Evolutionary conservation across 2,329 filamentous ascomycete species (phyloP).

Genomic region (Penicillium sclerotigenum): DNA sequence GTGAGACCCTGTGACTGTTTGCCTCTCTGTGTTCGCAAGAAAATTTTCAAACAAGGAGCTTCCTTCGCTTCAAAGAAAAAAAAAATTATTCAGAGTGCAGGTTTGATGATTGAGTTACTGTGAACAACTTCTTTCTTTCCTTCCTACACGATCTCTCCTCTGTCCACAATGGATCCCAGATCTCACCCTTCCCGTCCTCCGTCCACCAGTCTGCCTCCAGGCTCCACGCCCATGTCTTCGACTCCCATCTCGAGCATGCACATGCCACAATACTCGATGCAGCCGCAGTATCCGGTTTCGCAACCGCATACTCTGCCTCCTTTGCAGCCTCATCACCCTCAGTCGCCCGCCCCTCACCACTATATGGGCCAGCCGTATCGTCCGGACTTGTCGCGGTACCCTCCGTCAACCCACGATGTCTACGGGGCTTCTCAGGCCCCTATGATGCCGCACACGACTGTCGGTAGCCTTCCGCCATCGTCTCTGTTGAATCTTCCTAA

Average conservation of each 20-base stretch:
- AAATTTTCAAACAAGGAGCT: conserved; percentile 24
- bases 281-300: conserved; percentile 44
- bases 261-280: conserved; percentile 48
- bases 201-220: conserved; percentile 46
- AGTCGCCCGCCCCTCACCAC: conserved; percentile 42
- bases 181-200: conserved; percentile 44
- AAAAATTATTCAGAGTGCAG: conserved; percentile 13
- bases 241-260: conserved; percentile 46
- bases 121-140: conserved; percentile 22
- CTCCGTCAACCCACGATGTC: conserved; percentile 43
- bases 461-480: conserved; percentile 43
- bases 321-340: conserved; percentile 46
- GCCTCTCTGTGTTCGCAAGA: conserved; percentile 12
- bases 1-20: conserved; percentile 18
- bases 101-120: conserved; percentile 38
- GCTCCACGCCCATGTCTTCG: conserved; percentile 44
- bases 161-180: conserved; percentile 41
- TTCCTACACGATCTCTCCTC: conserved; percentile 13
- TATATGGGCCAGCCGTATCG: conserved; percentile 44
- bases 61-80: conserved; percentile 12
- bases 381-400: conserved; percentile 44
- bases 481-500: conserved; percentile 44
- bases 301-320: conserved; percentile 47
- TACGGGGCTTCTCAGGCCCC: conserved; percentile 43
- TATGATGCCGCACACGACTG: conserved; percentile 43